Conservation (phyloP, 176 grass and related monocot species). For the Aegilops speltoides region DNA sequence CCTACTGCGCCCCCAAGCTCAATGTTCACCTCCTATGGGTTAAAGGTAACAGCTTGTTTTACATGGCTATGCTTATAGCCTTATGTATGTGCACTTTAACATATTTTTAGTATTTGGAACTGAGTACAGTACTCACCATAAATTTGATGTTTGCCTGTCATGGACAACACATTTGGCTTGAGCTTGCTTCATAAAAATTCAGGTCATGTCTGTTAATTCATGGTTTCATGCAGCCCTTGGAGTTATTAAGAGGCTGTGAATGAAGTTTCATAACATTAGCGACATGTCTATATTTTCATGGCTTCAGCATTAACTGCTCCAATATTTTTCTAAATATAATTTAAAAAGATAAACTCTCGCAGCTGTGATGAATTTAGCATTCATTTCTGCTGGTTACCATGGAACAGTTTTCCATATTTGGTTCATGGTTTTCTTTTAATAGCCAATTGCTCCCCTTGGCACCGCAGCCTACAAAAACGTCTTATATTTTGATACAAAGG, state of each 20-base stretch:
- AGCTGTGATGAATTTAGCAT: neutral
- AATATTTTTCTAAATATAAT: neutral
- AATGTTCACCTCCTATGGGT: slow-evolving; percentile 76
- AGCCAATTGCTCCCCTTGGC: neutral
- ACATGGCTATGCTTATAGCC: slow-evolving; percentile 25
- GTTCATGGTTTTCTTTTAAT: neutral
- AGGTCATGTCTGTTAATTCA: neutral
- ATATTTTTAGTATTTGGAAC: slow-evolving; percentile 18
- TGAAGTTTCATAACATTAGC: slow-evolving; percentile 3
- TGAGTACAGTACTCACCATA: slow-evolving; percentile 13
- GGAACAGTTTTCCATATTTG: neutral
- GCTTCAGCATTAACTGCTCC: slow-evolving; percentile 16
- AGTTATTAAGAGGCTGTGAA: slow-evolving; percentile 12
- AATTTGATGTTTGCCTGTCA: neutral
- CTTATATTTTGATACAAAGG: too few relatives aligned
- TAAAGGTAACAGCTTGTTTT: slow-evolving; percentile 71
- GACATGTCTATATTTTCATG: neutral
- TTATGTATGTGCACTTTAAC: slow-evolving; percentile 8
- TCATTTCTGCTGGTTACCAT: neutral
- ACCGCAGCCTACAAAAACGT: neutral
- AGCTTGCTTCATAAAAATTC: slow-evolving; percentile 19
- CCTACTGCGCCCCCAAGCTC: slow-evolving; percentile 76
- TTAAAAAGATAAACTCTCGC: neutral
- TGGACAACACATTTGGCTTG: slow-evolving; percentile 28
- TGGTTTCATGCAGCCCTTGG: neutral